Percentiles rank a stretch among this genome's conserved stretches.
Evolutionary conservation across 2,329 filamentous ascomycete species (phyloP).

Genomic region (Magnaporthiopsis incrustans): DNA sequence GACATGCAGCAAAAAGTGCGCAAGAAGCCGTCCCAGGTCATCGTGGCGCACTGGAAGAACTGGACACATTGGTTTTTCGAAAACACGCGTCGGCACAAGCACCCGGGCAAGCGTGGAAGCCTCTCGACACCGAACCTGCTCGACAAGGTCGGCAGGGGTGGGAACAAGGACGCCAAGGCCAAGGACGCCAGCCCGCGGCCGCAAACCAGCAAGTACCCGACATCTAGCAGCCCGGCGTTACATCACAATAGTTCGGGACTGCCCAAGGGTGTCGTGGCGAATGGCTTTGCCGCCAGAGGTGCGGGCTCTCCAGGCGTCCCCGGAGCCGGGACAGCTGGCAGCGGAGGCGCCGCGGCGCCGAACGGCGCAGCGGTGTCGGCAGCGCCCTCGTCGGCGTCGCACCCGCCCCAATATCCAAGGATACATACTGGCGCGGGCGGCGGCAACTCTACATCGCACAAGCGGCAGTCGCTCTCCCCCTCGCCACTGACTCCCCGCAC

Average conservation of each 20-base stretch:
- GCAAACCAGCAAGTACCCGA: slow-evolving; percentile 50
- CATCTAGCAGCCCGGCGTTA: slow-evolving; percentile 20
- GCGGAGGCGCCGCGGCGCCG: slow-evolving; percentile 8
- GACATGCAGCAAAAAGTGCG: slow-evolving; percentile 37
- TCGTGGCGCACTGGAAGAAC: slow-evolving; percentile 54
- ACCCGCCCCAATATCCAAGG: background rate
- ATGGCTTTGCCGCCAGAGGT: slow-evolving; percentile 35
- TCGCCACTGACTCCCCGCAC: slow-evolving; percentile 82
- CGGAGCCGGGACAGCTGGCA: slow-evolving; percentile 16
- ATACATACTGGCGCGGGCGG: slow-evolving; percentile 10
- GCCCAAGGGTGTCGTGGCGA: slow-evolving; percentile 43
- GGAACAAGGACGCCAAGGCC: slow-evolving; percentile 30
- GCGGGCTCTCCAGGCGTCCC: slow-evolving; percentile 11
- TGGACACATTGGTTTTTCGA: slow-evolving; percentile 58
- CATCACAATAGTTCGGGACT: slow-evolving; percentile 33
- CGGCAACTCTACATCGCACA: slow-evolving; percentile 35
- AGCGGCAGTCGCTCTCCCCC: slow-evolving; percentile 76
- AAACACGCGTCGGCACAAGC: slow-evolving; percentile 43
- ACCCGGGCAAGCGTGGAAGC: slow-evolving; percentile 41
- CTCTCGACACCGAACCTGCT: slow-evolving; percentile 53
- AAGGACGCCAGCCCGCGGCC: slow-evolving; percentile 51
- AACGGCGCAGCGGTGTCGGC: slow-evolving; percentile 20
- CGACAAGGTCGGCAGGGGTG: slow-evolving; percentile 42
- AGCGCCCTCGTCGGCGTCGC: slow-evolving; percentile 20
- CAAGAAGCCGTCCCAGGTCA: slow-evolving; percentile 50